Evolutionary conservation across 2,329 filamentous ascomycete species (phyloP).

Genomic region (Calonectria crousiana): DNA sequence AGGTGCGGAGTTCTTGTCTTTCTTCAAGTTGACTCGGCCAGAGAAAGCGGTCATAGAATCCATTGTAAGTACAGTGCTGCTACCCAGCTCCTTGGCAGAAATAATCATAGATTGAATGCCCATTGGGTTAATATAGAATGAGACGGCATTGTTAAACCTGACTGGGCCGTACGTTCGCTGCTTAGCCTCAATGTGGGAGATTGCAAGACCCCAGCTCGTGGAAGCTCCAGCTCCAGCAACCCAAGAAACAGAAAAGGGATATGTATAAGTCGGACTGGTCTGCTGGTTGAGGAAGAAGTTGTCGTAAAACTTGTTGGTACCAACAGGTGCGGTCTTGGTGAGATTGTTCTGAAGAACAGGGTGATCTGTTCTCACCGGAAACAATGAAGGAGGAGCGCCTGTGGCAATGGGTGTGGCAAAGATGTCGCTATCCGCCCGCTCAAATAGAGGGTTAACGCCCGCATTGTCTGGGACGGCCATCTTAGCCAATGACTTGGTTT

Average conservation of each 20-base stretch:
- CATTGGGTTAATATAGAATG: conserved; percentile 85
- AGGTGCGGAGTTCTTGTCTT: conserved; percentile 63
- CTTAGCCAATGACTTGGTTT: conserved; percentile 32
- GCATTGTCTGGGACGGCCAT: conserved; percentile 25
- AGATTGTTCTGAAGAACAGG: conserved; percentile 69
- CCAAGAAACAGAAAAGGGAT: conserved; percentile 81
- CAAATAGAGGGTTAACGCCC: conserved; percentile 1
- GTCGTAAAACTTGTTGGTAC: conserved; percentile 85
- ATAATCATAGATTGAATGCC: conserved; percentile 85
- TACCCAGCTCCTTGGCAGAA: conserved; percentile 80
- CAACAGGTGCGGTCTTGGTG: conserved; percentile 61
- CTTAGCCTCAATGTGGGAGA: conserved; percentile 78
- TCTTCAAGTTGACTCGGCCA: conserved; percentile 75
- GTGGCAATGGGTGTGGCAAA: conserved; percentile 68
- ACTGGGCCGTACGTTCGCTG: conserved; percentile 77
- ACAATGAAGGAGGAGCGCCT: conserved; percentile 61
- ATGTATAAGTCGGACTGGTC: conserved; percentile 76
- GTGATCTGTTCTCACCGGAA: conserved; percentile 65
- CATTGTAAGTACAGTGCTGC: conserved; percentile 67
- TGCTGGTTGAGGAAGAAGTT: conserved; percentile 85
- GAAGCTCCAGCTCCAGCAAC: conserved; percentile 71
- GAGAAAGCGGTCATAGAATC: conserved; percentile 70
- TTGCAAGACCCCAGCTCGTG: conserved; percentile 80
- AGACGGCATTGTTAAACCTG: conserved; percentile 66
- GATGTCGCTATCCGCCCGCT: conserved; percentile 58